phyloP scores from a whole-genome alignment of 345 rosid species.

The Gossypium raimondii region DNA sequence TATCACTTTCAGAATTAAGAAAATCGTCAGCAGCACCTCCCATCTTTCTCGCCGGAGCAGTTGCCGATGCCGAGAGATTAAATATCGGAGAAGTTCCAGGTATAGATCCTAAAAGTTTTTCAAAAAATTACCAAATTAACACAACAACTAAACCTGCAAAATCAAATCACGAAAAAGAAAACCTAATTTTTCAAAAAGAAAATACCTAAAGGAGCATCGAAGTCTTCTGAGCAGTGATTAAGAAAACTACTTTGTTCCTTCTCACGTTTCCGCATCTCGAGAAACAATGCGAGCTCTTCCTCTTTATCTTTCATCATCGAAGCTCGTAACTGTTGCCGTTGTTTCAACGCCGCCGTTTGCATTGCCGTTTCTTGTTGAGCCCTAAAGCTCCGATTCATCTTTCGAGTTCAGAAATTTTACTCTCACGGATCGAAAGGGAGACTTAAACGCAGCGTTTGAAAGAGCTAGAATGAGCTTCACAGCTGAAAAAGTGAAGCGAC shows the following conservation, averaged over 20 bases:
- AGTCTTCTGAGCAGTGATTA: slow-evolving; percentile 54
- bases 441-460: background rate
- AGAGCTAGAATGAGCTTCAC: slow-evolving; percentile 36
- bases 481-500: slow-evolving; percentile 24
- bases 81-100: slow-evolving; percentile 81
- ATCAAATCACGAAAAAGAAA: background rate
- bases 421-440: slow-evolving; percentile 25
- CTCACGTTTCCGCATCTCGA: slow-evolving; percentile 88
- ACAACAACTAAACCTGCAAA: background rate
- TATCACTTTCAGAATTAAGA: slow-evolving; percentile 85
- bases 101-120: slow-evolving; percentile 53
- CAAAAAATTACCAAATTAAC: slow-evolving; percentile 13
- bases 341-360: slow-evolving; percentile 70
- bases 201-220: slow-evolving; percentile 69
- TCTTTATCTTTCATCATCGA: slow-evolving; percentile 86
- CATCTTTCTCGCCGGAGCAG: slow-evolving; percentile 42
- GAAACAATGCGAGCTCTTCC: slow-evolving; percentile 87
- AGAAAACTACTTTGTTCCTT: slow-evolving; percentile 63
- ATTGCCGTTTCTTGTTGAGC: slow-evolving; percentile 57
- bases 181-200: background rate
- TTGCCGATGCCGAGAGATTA: slow-evolving; percentile 53
- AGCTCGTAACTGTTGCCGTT: slow-evolving; percentile 72
- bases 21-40: slow-evolving; percentile 86
- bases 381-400: slow-evolving; percentile 96
- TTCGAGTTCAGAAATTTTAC: background rate